phyloP scores from a whole-genome alignment of 257 asterid species.

The Plantago major region DNA sequence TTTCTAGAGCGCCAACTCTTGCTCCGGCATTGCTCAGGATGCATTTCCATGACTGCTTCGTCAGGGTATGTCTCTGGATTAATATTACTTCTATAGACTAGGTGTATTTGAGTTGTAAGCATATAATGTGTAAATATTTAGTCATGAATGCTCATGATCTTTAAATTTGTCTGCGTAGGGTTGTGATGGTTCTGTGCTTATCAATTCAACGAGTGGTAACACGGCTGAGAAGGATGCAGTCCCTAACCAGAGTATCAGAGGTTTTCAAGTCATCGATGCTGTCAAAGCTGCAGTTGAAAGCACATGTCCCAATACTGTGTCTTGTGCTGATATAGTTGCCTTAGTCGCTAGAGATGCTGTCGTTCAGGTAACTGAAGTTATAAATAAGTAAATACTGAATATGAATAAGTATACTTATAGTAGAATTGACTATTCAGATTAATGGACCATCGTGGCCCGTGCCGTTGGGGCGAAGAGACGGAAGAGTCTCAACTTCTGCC shows the following conservation, averaged over 20 bases:
- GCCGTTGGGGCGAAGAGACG: conserved; percentile 70
- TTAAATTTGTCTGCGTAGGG: conserved; percentile 32
- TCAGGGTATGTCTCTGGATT: conserved; percentile 27
- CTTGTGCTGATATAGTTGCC: conserved; percentile 68
- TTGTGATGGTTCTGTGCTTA: conserved; percentile 59
- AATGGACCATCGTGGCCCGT: conserved; percentile 68
- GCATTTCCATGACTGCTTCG: conserved; percentile 83
- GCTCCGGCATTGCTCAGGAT: conserved; percentile 57
- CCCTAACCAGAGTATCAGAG: conserved; percentile 52
- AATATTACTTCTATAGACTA: too few species aligned
- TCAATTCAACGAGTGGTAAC: conserved; percentile 40
- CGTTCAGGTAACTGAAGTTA: conserved; percentile 11
- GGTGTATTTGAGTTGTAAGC: too few species aligned
- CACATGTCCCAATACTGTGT: conserved; percentile 46
- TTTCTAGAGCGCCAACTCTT: conserved; percentile 41
- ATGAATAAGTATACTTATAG: too few species aligned
- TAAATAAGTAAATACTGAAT: too few species aligned
- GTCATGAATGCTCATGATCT: too few species aligned
- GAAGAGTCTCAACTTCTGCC: conserved; percentile 39
- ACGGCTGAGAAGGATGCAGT: conserved; percentile 53
- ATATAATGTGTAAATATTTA: too few species aligned
- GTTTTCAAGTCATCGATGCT: conserved; percentile 61
- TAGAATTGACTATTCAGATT: conserved; percentile 15
- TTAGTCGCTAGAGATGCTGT: conserved; percentile 63
- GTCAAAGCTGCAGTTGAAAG: conserved; percentile 52